Evolutionary conservation across 257 asterid genomes (phyloP), one percentile per base, ranked within the genome.

Genomic region (Ilex asprella): DNA sequence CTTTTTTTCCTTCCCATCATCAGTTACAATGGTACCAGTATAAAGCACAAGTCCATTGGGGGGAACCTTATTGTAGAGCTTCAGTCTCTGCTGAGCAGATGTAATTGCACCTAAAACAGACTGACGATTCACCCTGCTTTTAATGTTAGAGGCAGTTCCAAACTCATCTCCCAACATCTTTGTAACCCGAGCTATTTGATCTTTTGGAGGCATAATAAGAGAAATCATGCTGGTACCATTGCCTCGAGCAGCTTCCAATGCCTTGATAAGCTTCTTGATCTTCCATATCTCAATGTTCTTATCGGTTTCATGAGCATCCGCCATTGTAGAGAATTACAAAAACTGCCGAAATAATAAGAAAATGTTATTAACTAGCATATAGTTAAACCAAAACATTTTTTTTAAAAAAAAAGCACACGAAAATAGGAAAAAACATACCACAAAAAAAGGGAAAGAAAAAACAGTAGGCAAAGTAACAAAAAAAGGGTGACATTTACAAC

Each of bases 201-300:
- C 55, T 12, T 14, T 9, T 4, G 13, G 55, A 50, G 55, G 55
- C 55, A 50, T 50, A 0, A 50, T 50, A 11, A 50, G 55, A 50
- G 55, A 50, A 50, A 50, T 50, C 55, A 50, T 50, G 55, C 55
- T 50, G 55, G 55, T 50, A 4, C 55, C 55, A n/a, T 50, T 50
- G 16, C 55, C 55, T 50, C 55, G 13, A n/a, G 55, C 55, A 4
- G 55, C 55, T 50, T 50, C 55, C 5, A 50, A 14, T 50, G 55
- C 55, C 55, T 50, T 50, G 21, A 50, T 50, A 6, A 50, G 55
- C 16, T 50, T 50, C 55, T 50, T 50, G 55, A 50, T 50, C 55
- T 50, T 50, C 55, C 55, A 50, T 9, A 50, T 50, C 16, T 50
- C 55, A 50, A 50, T 50, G 55, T 50, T 50, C 55, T 50, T 50